Evolutionary conservation across 2,329 filamentous ascomycete genomes (phyloP).

Genomic region (Domatiomyces catenatus): DNA sequence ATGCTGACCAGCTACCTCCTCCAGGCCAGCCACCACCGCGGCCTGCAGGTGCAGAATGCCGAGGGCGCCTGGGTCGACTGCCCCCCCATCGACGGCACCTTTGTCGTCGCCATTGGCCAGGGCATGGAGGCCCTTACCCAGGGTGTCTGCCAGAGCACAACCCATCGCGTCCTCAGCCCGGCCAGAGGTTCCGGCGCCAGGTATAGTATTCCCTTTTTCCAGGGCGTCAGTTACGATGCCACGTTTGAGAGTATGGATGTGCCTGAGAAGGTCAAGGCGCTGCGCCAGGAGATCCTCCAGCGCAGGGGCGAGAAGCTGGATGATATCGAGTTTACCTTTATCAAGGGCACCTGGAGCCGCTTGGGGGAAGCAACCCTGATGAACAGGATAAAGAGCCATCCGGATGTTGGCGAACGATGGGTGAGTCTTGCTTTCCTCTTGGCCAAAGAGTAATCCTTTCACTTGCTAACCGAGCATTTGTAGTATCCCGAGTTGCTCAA

Average conservation of each 20-base stretch:
- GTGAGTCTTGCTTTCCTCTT: conserved; percentile 9
- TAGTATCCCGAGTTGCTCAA: conserved; percentile 45
- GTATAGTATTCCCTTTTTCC: conserved; percentile 76
- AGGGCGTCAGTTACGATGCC: conserved; percentile 65
- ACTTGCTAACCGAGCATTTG: background rate
- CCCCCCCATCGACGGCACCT: conserved; percentile 56
- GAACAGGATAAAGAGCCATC: conserved; percentile 75
- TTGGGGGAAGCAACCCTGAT: conserved; percentile 71
- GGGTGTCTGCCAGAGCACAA: conserved; percentile 68
- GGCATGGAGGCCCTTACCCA: conserved; percentile 72
- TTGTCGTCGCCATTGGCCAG: conserved; percentile 79
- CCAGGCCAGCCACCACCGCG: conserved; percentile 60
- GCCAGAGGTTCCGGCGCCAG: conserved; percentile 49
- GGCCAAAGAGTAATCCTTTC: background rate
- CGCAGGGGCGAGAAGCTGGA: conserved; percentile 43
- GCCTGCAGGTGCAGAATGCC: conserved; percentile 71
- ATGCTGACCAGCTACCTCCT: conserved; percentile 72
- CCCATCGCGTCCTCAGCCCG: conserved; percentile 68
- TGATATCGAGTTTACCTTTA: conserved; percentile 78
- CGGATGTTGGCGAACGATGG: conserved; percentile 70
- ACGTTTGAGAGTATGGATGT: conserved; percentile 63
- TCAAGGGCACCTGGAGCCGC: conserved; percentile 49
- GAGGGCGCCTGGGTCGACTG: conserved; percentile 68
- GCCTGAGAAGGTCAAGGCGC: conserved; percentile 46
- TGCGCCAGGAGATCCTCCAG: conserved; percentile 32